Evolutionary conservation across 2,329 filamentous ascomycete species (phyloP), one percentile per base, ranked within the genome.

Genomic region (Capronia epimyces): DNA sequence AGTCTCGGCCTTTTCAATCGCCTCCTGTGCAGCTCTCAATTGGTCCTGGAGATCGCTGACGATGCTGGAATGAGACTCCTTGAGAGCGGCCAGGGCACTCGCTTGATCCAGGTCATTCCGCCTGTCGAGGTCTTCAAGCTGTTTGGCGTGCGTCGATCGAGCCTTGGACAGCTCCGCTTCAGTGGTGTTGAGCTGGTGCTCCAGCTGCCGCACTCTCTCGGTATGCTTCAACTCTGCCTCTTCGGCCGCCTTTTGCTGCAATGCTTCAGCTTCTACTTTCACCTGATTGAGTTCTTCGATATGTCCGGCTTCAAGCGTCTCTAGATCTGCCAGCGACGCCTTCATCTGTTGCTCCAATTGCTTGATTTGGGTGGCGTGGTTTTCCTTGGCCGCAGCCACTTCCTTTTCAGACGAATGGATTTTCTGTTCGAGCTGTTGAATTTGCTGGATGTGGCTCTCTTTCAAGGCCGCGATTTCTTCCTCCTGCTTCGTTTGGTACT

Each of bases 381-480:
- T 49, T 32, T 54, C 29, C 39, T 52, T 54, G n/a, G 50, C 15
- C 8, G 49, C n/a, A 13, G 40, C 20, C 1, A 45, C 10, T 20
- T 66, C 62, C 42, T 67, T 62, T 52, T 69, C 65, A 1, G 67
- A 63, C 0, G 61, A 60, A 21, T 62, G 53, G 18, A 71, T 60
- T 43, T 67, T 67, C 31, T 67, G 59, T 43, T 68, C 60, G 3
- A 70, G 62, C 31, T 60, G 44, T 39, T 67, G 62, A 20, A 71
- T 50, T 42, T 68, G 66, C 13, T 57, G 50, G 13, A 65, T 59
- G 49, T 70, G 66, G 1, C 53, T 57, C 1, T 53, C 50, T 56
- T 65, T 65, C 42, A 55, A 34, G 2, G 46, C 31, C 3, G 36
- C 36, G 31, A 51, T 27, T 40, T 57, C 47, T 42, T 52, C 41